Evolutionary conservation across 2,329 filamentous ascomycete species (phyloP).

Genomic region (Fusarium coffeatum): DNA sequence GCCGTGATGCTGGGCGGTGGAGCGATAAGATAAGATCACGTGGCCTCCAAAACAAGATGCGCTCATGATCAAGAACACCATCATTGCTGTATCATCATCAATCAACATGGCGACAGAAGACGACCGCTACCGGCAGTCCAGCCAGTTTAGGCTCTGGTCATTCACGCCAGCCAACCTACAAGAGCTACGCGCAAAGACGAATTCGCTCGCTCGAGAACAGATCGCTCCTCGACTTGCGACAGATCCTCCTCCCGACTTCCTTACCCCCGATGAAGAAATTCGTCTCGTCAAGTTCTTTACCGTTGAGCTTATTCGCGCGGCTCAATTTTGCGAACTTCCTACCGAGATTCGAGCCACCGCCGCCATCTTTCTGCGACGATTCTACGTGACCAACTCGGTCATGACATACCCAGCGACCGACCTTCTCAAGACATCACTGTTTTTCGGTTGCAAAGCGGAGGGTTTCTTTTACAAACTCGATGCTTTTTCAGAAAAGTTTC

Average conservation of each 20-base stretch:
- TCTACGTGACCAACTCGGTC: conserved; percentile 94
- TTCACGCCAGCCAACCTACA: conserved; percentile 80
- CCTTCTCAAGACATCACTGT: conserved; percentile 89
- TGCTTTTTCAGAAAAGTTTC: conserved; percentile 76
- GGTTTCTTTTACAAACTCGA: conserved; percentile 76
- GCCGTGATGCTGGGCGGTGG: not conserved
- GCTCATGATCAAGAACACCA: not conserved
- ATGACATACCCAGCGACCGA: conserved; percentile 96
- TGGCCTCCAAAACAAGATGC: conserved; percentile 7
- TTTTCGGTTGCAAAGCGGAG: conserved; percentile 94
- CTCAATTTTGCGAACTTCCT: conserved; percentile 63
- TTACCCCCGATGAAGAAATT: conserved; percentile 85
- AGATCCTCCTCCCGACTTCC: conserved; percentile 74
- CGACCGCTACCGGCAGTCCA: conserved; percentile 87
- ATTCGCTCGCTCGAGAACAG: conserved; percentile 74
- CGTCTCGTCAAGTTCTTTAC: conserved; percentile 84
- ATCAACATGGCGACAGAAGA: conserved; percentile 81
- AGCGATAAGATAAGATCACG: conserved; percentile 32
- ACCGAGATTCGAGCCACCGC: conserved; percentile 73
- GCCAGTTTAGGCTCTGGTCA: conserved; percentile 93
- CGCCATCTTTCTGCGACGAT: conserved; percentile 89
- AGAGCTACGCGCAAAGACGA: conserved; percentile 80
- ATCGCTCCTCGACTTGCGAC: conserved; percentile 68
- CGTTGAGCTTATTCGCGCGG: conserved; percentile 67
- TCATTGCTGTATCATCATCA: conserved; percentile 28